Evolutionary conservation across 768 basidiomycete genomes (phyloP), one percentile per base, ranked within the genome.

Genomic region (Leccinum broughii): DNA sequence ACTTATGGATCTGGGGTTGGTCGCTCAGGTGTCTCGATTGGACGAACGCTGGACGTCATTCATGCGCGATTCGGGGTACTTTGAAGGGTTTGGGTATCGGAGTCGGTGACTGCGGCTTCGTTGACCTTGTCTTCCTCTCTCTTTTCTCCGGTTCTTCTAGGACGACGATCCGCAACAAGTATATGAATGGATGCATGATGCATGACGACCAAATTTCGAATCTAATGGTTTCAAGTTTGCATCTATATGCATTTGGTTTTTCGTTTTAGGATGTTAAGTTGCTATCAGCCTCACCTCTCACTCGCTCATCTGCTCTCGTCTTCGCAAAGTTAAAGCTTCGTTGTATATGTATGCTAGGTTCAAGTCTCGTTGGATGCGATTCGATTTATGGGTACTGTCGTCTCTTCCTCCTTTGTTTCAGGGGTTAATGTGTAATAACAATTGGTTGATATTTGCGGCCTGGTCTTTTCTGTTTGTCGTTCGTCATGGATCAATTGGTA

Each of bases 31-130:
- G 60, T 83, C 83, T 49, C 74, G 82, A 39, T 66, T 86, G 41
- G 83, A 84, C 54, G 82, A 83, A 66, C 75, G 83, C 24, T 87
- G 85, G 85, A 80, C 80, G 57, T 81, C 80, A 30, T 86, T 87
- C 65, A 83, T 87, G 83, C 80, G 81, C 24, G 81, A 85, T 57
- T 82, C 81, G 8, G 82, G 84, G 3, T 75, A 78, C 61, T 68
- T 81, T 34, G 78, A 77, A 60, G 72, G 70, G 14, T 73, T 72
- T 35, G 72, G 70, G 6, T 73, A 68, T 54, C 64, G 73, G 26
- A 22, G 49, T 54, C 68, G 70, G 46, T 74, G 44, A 64, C n/a
- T 44, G 41, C 17, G 17, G 41, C 41, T 44, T 20, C 41, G 41
- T n/a, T 20, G n/a, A 44, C 41, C 10, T 44, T 20, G 4, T 44